These are phyloP conservation scores for Avena insularis DNA, from an alignment of 176 grass and related monocot genomes.

Conservation along the genomic window DNA sequence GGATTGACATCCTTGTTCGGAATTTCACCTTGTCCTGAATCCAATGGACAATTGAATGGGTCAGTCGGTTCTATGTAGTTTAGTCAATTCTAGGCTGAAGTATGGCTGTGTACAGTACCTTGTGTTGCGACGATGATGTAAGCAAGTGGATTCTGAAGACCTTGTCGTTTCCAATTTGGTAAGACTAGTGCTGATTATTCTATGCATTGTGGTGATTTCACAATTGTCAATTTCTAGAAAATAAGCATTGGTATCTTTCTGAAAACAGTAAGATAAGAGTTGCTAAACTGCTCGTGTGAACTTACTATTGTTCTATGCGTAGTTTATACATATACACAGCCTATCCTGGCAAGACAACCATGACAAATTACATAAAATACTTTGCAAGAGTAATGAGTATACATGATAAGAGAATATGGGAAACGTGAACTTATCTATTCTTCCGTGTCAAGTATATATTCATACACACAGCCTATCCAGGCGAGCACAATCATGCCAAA, in stretches of 20 bases:
- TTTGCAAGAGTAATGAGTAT: background rate
- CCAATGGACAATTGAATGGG: constrained; percentile 25
- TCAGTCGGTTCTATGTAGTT: constrained; percentile 32
- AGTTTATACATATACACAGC: constrained; percentile 9
- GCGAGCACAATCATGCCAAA: background rate
- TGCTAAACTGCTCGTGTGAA: background rate
- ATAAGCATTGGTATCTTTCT: background rate
- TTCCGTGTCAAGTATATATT: constrained; percentile 25
- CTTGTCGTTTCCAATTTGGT: constrained; percentile 1
- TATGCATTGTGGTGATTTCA: constrained; percentile 19
- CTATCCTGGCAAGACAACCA: background rate
- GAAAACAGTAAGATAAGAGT: background rate
- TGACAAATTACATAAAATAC: constrained; percentile 11
- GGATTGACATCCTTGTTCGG: constrained; percentile 27
- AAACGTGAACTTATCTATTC: background rate
- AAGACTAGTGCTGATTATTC: constrained; percentile 28
- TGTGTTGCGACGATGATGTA: constrained; percentile 41
- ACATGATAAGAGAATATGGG: background rate
- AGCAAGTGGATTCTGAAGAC: constrained; percentile 39
- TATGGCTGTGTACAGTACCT: constrained; percentile 34
- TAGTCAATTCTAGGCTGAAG: constrained; percentile 34
- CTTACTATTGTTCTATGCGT: constrained; percentile 12
- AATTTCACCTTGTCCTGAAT: constrained; percentile 14
- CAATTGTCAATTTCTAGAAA: constrained; percentile 11
- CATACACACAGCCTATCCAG: background rate